Conservation (phyloP, 2,329 filamentous ascomycete genomes). For the Aspergillus sp. region DNA sequence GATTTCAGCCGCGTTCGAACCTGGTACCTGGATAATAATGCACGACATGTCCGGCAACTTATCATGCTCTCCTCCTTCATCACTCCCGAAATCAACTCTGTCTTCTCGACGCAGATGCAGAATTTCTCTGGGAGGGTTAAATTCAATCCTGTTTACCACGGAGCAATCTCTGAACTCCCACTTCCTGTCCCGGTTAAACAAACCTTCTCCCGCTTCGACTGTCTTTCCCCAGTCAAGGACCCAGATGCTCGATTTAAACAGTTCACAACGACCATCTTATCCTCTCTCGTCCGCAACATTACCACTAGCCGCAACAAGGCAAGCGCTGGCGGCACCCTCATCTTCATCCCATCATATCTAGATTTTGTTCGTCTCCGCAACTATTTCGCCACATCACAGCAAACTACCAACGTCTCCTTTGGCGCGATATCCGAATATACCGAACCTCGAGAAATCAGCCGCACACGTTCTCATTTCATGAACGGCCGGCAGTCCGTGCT, state of each 20-base stretch:
- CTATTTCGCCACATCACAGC: conserved; percentile 73
- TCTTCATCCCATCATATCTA: conserved; percentile 91
- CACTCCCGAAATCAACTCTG: conserved; percentile 80
- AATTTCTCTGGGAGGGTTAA: conserved; percentile 81
- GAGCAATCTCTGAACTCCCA: conserved; percentile 71
- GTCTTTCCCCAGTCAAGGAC: conserved; percentile 67
- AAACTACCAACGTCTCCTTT: conserved; percentile 63
- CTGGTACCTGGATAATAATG: conserved; percentile 91
- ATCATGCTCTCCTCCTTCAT: conserved; percentile 79
- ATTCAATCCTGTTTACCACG: conserved; percentile 66
- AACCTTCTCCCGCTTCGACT: conserved; percentile 85
- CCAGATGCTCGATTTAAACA: conserved; percentile 89
- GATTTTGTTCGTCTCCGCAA: conserved; percentile 94
- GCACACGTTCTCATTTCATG: conserved; percentile 84
- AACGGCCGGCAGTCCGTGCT: conserved; percentile 78
- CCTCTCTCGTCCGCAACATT: conserved; percentile 66
- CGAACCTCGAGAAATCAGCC: conserved; percentile 71
- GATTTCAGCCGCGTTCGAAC: conserved; percentile 87
- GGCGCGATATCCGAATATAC: conserved; percentile 89
- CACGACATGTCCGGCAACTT: conserved; percentile 79
- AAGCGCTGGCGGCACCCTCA: conserved; percentile 68
- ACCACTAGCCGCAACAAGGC: conserved; percentile 42
- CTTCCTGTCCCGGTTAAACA: conserved; percentile 68
- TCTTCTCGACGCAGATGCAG: conserved; percentile 72
- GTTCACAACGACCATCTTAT: conserved; percentile 79